Percentiles rank a stretch among this genome's conserved stretches.
Evolutionary conservation across 2,329 filamentous ascomycete species (phyloP).

Genomic region (Stagonosporopsis rhizophila): DNA sequence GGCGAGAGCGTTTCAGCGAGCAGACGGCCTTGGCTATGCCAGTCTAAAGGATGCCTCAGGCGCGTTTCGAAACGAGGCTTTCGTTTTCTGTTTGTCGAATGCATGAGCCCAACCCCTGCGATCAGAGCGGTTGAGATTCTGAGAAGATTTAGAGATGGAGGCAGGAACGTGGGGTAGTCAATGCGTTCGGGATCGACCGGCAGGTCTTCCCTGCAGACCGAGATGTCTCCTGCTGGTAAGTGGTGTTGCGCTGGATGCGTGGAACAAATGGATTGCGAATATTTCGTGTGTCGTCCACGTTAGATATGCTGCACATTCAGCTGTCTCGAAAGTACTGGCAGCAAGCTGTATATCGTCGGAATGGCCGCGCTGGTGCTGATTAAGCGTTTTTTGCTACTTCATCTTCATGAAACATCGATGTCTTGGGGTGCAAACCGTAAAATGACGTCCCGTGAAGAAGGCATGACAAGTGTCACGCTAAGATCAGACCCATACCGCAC

Average conservation of each 20-base stretch:
- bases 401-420: slow-evolving; percentile 11
- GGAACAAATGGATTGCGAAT: neutral
- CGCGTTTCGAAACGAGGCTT: slow-evolving; percentile 15
- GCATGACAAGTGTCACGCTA: neutral
- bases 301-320: neutral
- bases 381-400: neutral
- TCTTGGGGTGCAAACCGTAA: slow-evolving; percentile 5
- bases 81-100: neutral
- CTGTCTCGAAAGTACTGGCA: neutral
- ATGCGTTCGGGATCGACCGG: slow-evolving; percentile 15
- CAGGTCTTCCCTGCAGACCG: slow-evolving; percentile 5
- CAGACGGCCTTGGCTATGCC: neutral
- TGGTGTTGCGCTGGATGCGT: neutral
- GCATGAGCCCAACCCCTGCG: slow-evolving; percentile 7
- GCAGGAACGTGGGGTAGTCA: slow-evolving; percentile 23
- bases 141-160: slow-evolving; percentile 16
- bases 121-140: neutral
- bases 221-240: neutral
- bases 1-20: neutral
- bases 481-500: neutral
- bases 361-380: neutral
- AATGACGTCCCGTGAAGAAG: slow-evolving; percentile 3
- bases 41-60: neutral
- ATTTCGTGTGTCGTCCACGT: neutral
- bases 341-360: neutral